A percentile compares a stretch with the other conserved stretches of the same genome.
These are phyloP conservation scores for Brassica hybrid DNA, from an alignment of 441 rosid genomes.

Conservation along the genomic window DNA sequence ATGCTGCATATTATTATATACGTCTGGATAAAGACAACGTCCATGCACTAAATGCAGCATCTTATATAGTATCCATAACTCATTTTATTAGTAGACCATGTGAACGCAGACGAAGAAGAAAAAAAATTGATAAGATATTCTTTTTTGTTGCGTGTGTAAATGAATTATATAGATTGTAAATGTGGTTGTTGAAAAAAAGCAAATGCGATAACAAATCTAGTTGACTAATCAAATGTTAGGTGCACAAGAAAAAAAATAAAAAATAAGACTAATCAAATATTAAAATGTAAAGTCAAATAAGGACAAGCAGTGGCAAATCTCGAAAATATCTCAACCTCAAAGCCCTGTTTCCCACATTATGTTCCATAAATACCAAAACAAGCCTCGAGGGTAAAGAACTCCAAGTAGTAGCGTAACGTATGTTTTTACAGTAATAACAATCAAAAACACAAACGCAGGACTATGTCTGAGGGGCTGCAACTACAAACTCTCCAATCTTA, in stretches of 20 bases:
- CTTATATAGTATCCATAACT: background rate
- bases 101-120: conserved; percentile 22
- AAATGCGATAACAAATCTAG: conserved; percentile 17
- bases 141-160: background rate
- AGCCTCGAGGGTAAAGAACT: conserved; percentile 20
- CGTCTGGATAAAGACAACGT: background rate
- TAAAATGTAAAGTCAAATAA: conserved; percentile 32
- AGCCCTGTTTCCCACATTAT: conserved; percentile 13
- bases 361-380: conserved; percentile 40
- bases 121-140: background rate
- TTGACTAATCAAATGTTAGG: conserved; percentile 22
- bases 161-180: conserved; percentile 1
- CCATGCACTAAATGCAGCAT: background rate
- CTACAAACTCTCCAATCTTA: background rate
- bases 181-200: conserved; percentile 31
- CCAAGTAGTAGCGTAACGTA: conserved; percentile 24
- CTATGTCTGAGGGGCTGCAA: conserved; percentile 15
- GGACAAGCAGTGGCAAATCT: conserved; percentile 42
- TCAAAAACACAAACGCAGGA: conserved; percentile 12
- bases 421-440: background rate
- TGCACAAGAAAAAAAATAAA: background rate
- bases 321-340: conserved; percentile 39
- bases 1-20: background rate
- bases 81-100: background rate
- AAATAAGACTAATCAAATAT: conserved; percentile 18